These are phyloP conservation scores for Coccomyxa sp. DNA, from an alignment of 139 green algal genomes.

Conservation along the genomic window DNA sequence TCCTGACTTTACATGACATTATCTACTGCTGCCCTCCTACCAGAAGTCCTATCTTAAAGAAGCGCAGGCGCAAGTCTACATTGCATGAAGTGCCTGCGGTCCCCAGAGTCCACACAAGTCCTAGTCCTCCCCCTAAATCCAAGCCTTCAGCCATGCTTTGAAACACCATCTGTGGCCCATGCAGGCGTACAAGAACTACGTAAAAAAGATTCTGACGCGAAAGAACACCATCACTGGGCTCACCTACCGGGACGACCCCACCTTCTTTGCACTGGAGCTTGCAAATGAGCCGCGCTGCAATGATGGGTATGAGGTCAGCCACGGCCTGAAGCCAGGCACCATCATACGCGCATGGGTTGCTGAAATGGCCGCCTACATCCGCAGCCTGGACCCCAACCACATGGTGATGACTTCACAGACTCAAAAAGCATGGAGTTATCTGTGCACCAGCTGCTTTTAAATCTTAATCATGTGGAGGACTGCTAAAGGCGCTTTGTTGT, in stretches of 20 bases:
- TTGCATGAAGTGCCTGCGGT: background rate
- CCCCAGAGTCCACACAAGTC: background rate
- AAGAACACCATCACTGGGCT: constrained; percentile 45
- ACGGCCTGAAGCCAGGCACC: background rate
- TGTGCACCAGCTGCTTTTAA: background rate
- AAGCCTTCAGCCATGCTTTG: background rate
- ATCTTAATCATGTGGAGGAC: background rate
- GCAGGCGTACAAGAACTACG: constrained; percentile 51
- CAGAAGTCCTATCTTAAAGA: background rate
- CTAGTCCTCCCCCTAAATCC: background rate
- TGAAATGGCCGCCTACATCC: constrained; percentile 36
- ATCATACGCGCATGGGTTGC: constrained; percentile 16
- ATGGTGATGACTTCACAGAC: constrained; percentile 33
- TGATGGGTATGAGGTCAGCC: background rate
- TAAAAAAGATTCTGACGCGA: constrained; percentile 36
- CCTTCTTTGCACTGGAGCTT: constrained; percentile 58
- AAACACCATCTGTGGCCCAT: background rate
- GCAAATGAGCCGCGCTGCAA: constrained; percentile 54
- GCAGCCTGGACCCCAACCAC: constrained; percentile 59
- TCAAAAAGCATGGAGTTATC: background rate
- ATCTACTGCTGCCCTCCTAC: background rate
- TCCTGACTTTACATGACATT: too few species aligned
- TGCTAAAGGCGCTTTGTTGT: background rate
- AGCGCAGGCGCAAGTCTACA: background rate
- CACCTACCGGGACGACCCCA: constrained; percentile 48